Conservation (phyloP, 208 protist genomes). For the Leishmania tarentolae region DNA sequence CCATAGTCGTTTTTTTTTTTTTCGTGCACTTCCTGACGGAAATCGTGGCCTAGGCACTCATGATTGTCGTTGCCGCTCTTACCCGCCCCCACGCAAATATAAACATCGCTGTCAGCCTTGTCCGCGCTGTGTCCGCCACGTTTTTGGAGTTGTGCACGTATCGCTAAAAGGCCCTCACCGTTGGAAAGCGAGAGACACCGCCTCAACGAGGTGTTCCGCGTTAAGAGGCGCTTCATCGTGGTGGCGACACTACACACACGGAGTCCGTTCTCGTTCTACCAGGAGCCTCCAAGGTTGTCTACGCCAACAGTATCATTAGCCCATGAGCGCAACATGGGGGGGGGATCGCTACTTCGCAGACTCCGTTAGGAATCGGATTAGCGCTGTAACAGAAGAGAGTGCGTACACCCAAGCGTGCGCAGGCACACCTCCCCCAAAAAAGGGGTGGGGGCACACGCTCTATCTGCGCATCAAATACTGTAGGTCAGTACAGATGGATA, state of each 20-base stretch:
- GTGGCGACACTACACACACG: conserved; percentile 37
- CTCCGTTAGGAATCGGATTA: conserved; percentile 47
- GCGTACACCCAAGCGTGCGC: conserved; percentile 32
- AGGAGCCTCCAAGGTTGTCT: conserved; percentile 35
- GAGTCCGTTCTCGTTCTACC: conserved; percentile 31
- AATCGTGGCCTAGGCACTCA: conserved; percentile 45
- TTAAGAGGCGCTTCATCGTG: conserved; percentile 28
- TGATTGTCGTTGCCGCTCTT: conserved; percentile 8
- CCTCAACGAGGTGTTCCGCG: conserved; percentile 9
- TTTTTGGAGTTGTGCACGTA: conserved; percentile 5
- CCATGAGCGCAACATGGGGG: conserved; percentile 38
- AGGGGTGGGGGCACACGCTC: conserved; percentile 7
- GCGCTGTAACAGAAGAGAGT: conserved; percentile 7
- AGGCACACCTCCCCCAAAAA: conserved; percentile 16
- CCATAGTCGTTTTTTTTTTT: conserved; percentile 24
- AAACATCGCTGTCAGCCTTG: not conserved
- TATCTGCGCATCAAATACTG: not conserved
- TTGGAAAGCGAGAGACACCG: conserved; percentile 9
- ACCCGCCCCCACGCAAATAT: not conserved
- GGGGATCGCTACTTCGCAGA: conserved; percentile 49
- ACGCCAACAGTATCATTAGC: conserved; percentile 18
- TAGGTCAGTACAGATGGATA: no score
- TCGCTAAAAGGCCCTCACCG: conserved; percentile 1
- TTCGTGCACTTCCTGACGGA: conserved; percentile 42
- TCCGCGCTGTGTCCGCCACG: not conserved